Evolutionary conservation across 352 stramenopile genomes (phyloP).

Genomic region (Vaucheria bursata): DNA sequence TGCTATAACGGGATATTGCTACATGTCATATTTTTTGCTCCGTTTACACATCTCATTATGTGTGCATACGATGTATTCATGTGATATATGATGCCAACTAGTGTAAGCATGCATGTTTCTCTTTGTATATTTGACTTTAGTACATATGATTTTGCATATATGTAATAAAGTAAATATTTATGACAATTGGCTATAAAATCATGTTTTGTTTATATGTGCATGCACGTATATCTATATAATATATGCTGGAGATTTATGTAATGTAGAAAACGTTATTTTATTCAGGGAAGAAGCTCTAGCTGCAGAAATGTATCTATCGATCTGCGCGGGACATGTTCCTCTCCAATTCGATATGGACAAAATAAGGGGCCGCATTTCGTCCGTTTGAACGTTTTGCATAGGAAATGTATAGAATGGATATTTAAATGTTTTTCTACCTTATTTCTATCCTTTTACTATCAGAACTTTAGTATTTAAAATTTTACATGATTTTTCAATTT

Average conservation of each 20-base stretch:
- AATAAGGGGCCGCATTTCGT: no score
- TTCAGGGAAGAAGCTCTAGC: constrained; percentile 1
- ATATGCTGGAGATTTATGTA: not conserved
- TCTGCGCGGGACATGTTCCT: constrained; percentile 1
- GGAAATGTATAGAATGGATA: no score
- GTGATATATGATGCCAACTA: no score
- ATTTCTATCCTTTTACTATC: no score
- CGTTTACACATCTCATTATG: no score
- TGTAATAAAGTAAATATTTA: not conserved
- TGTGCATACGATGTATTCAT: no score
- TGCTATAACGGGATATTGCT: no score
- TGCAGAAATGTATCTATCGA: not conserved
- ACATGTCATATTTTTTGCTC: no score
- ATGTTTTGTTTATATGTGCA: not conserved
- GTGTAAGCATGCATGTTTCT: not conserved
- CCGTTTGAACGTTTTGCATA: no score
- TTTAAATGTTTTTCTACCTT: no score
- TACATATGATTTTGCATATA: not conserved
- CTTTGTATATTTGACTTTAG: not conserved
- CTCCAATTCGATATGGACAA: constrained; percentile 4
- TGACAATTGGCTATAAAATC: not conserved
- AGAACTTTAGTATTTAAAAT: no score
- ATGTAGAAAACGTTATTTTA: not conserved
- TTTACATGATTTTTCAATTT: no score
- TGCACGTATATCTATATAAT: not conserved